Evolutionary conservation across 306 rosid species (phyloP).

Genomic region (Prunus dulcis): DNA sequence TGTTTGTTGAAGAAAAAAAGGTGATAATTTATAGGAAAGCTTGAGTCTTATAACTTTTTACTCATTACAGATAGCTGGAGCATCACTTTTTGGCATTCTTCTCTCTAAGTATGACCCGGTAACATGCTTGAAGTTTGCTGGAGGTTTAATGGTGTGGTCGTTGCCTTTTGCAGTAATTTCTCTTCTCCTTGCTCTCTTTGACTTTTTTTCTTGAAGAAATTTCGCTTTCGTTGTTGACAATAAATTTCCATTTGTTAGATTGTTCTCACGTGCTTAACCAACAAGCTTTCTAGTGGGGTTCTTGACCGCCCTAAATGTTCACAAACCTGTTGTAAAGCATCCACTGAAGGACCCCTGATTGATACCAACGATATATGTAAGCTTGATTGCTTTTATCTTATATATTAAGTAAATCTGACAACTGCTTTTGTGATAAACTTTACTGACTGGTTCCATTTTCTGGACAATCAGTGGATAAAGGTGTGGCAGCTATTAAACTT

Average conservation of each 20-base stretch:
- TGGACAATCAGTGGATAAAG: conserved; percentile 59
- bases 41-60: conserved; percentile 19
- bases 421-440: not conserved
- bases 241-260: conserved; percentile 42
- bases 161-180: conserved; percentile 75
- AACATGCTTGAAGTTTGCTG: conserved; percentile 78
- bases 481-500: conserved; percentile 74
- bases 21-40: not conserved
- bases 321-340: conserved; percentile 52
- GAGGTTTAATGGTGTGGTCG: conserved; percentile 66
- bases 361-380: conserved; percentile 55
- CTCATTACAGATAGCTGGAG: conserved; percentile 72
- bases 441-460: conserved; percentile 26
- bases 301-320: conserved; percentile 81
- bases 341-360: conserved; percentile 40
- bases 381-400: not conserved
- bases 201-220: not conserved
- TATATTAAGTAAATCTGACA: not conserved
- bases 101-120: conserved; percentile 84
- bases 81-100: conserved; percentile 77
- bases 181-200: conserved; percentile 31
- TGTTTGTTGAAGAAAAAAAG: not conserved
- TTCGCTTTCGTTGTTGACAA: conserved; percentile 9
- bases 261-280: conserved; percentile 64
- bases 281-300: conserved; percentile 91